These are phyloP conservation scores for Trifolium dubium DNA, from an alignment of 306 rosid genomes.

Conservation along the genomic window DNA sequence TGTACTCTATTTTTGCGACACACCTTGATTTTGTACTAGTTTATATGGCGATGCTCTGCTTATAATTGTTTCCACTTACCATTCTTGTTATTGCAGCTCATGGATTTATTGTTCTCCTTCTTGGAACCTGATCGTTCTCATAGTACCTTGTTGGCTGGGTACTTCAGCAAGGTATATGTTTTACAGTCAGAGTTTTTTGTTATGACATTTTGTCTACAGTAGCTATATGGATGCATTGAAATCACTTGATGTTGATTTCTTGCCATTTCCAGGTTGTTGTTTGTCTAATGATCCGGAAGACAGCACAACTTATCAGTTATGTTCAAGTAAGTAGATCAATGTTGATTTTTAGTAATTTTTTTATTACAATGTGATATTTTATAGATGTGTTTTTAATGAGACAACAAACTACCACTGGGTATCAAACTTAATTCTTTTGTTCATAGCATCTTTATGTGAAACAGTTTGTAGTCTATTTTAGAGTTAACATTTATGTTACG, in stretches of 20 bases:
- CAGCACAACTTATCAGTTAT: constrained; percentile 87
- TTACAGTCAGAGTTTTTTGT: constrained; percentile 28
- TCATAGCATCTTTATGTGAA: constrained; percentile 5
- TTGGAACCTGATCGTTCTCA: constrained; percentile 84
- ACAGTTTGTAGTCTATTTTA: background rate
- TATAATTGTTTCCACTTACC: constrained; percentile 23
- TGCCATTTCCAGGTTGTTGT: constrained; percentile 71
- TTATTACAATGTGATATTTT: background rate
- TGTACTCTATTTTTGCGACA: constrained; percentile 19
- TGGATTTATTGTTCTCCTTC: constrained; percentile 91
- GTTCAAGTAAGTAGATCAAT: constrained; percentile 77
- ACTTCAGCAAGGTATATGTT: constrained; percentile 87
- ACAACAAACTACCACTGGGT: constrained; percentile 11
- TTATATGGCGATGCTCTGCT: constrained; percentile 2
- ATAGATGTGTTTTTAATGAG: background rate
- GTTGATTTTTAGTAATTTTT: constrained; percentile 19
- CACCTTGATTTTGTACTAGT: constrained; percentile 1
- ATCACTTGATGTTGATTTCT: constrained; percentile 31
- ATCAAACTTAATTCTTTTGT: constrained; percentile 25
- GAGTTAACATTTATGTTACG: background rate
- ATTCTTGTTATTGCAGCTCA: constrained; percentile 66
- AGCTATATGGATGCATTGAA: constrained; percentile 15
- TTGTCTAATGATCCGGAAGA: constrained; percentile 92
- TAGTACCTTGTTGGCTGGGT: constrained; percentile 82
- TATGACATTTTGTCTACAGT: constrained; percentile 2